These are phyloP conservation scores for Neurospora sp. DNA, from an alignment of 495 filamentous ascomycete species.

Conservation along the genomic window DNA sequence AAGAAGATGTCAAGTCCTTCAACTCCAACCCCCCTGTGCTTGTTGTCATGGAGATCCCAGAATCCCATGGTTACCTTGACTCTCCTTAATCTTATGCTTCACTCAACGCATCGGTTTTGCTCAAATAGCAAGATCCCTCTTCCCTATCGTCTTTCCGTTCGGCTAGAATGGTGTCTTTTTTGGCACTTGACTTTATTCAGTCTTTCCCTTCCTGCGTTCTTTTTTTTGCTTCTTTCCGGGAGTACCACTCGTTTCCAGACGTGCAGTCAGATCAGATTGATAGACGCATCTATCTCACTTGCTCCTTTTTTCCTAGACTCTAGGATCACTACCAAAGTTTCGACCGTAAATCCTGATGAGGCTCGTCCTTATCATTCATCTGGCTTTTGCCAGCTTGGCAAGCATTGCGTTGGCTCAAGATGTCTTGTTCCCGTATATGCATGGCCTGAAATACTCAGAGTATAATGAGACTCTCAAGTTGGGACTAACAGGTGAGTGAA, in stretches of 20 bases:
- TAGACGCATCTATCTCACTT: background rate
- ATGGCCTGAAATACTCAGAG: conserved; percentile 12
- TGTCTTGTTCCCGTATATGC: conserved; percentile 10
- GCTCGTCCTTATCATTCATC: background rate
- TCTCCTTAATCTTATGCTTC: conserved; percentile 11
- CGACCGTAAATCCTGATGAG: conserved; percentile 8
- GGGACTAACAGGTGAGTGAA: conserved; percentile 12
- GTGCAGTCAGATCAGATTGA: background rate
- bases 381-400: conserved; percentile 15
- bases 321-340: background rate
- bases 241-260: conserved; percentile 5
- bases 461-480: conserved; percentile 8
- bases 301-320: background rate
- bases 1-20: background rate
- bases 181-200: background rate
- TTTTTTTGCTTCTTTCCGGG: background rate
- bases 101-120: background rate
- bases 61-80: conserved; percentile 14
- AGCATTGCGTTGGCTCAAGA: conserved; percentile 8
- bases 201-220: background rate
- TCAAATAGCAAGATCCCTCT: conserved; percentile 9
- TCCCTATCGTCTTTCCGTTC: background rate
- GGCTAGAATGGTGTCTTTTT: background rate
- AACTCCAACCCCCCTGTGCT: background rate
- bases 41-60: background rate